A percentile compares a stretch with the other conserved stretches of the same genome.
Conservation (phyloP, 1,139 yeast genomes). For the Hansenula lynferdii region DNA sequence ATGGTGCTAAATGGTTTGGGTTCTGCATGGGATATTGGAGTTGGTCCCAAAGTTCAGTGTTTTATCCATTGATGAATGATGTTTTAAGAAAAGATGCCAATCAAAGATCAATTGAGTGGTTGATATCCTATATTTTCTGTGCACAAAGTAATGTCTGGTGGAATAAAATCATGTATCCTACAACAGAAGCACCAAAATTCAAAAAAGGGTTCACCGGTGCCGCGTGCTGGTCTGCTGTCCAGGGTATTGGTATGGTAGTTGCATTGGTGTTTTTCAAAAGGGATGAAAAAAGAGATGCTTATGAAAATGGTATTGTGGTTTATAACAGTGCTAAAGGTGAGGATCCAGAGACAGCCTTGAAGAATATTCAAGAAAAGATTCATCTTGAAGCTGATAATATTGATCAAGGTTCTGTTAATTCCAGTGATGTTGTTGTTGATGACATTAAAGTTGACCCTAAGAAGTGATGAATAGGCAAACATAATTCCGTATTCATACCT, state of each 20-base stretch:
- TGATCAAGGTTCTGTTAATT: no score
- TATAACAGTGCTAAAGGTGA: conserved; percentile 21
- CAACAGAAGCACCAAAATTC: conserved; percentile 49
- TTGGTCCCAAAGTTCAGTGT: conserved; percentile 30
- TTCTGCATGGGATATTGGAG: conserved; percentile 29
- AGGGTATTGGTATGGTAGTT: conserved; percentile 8
- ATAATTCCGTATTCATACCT: no score
- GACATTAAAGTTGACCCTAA: no score
- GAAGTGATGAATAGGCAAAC: no score
- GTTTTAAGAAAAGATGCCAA: conserved; percentile 31
- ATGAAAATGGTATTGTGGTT: conserved; percentile 39
- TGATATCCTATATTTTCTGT: conserved; percentile 28
- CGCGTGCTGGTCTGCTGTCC: conserved; percentile 11
- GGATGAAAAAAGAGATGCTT: conserved; percentile 38
- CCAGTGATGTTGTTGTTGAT: no score
- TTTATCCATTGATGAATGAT: conserved; percentile 31
- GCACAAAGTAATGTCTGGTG: conserved; percentile 32
- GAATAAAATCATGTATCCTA: conserved; percentile 45
- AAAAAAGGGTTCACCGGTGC: conserved; percentile 39
- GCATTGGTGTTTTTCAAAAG: conserved; percentile 42
- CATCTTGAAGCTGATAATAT: no score
- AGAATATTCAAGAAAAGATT: background rate
- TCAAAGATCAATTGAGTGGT: conserved; percentile 30
- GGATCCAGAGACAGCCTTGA: background rate
- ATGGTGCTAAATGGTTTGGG: conserved; percentile 29